These are phyloP conservation scores for Neofusicoccum kwambonambiense DNA, from an alignment of 2,329 filamentous ascomycete species.

Conservation along the genomic window DNA sequence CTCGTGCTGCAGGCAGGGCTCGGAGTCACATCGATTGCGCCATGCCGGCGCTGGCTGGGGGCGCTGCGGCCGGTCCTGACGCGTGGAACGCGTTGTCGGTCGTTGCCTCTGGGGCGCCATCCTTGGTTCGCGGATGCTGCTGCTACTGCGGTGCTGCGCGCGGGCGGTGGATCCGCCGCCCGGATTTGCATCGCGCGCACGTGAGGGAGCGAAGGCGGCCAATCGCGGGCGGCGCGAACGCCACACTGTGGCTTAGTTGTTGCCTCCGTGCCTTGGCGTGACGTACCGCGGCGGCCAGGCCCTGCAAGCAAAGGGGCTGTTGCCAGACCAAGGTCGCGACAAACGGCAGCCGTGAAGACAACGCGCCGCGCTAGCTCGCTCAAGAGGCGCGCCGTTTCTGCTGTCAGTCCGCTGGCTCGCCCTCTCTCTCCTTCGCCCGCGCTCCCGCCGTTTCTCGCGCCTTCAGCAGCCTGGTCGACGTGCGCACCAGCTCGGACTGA, in stretches of 20 bases:
- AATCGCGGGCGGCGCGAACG: not conserved
- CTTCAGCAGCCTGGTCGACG: not conserved
- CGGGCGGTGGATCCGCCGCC: not conserved
- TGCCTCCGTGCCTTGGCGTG: not conserved
- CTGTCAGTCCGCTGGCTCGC: not conserved
- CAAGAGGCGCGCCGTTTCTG: not conserved
- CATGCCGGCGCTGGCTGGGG: not conserved
- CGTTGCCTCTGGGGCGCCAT: not conserved
- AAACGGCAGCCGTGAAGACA: constrained; percentile 1
- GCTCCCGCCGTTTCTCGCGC: not conserved
- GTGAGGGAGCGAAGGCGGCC: not conserved
- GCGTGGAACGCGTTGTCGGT: not conserved
- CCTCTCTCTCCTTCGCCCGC: not conserved
- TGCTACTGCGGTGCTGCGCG: not conserved
- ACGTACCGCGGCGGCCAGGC: not conserved
- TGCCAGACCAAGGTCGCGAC: not conserved
- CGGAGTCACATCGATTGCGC: not conserved
- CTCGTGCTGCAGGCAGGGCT: not conserved
- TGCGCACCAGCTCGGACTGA: not conserved
- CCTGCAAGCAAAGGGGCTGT: not conserved
- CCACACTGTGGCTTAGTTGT: not conserved
- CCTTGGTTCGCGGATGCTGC: not conserved
- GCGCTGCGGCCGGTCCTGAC: not conserved
- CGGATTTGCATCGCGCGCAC: not conserved
- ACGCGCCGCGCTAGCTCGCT: not conserved